A percentile compares a stretch with the other conserved stretches of the same genome.
These are phyloP conservation scores for Passalora sequoiae DNA, from an alignment of 2,329 filamentous ascomycete species.

Conservation along the genomic window DNA sequence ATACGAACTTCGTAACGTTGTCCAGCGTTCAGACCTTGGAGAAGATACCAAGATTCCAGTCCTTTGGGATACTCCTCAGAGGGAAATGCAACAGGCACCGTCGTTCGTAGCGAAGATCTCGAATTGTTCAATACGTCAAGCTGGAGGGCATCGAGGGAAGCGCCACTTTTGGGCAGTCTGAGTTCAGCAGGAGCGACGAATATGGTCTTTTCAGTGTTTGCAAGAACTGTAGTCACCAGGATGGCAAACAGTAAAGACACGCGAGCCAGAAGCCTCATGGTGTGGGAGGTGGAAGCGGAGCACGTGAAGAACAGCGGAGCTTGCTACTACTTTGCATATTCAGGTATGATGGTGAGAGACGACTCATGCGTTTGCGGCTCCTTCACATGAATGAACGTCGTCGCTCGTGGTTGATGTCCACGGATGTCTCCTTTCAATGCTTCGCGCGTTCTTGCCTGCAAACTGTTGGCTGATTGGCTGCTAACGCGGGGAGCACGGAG, in stretches of 20 bases:
- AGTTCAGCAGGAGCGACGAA: slow-evolving; percentile 66
- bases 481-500: no score
- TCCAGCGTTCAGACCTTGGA: slow-evolving; percentile 63
- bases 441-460: no score
- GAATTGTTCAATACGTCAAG: slow-evolving; percentile 57
- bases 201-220: slow-evolving; percentile 88
- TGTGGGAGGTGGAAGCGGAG: slow-evolving; percentile 10
- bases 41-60: slow-evolving; percentile 69
- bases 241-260: slow-evolving; percentile 23
- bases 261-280: slow-evolving; percentile 24
- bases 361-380: not conserved
- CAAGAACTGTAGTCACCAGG: slow-evolving; percentile 35
- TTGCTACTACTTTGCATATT: not conserved
- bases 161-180: slow-evolving; percentile 52
- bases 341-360: no score
- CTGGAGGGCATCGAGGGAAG: slow-evolving; percentile 56
- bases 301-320: not conserved
- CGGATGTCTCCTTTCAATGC: no score
- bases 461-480: no score
- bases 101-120: slow-evolving; percentile 53
- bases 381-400: not conserved
- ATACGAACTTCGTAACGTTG: slow-evolving; percentile 85
- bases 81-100: slow-evolving; percentile 65
- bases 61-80: slow-evolving; percentile 50
- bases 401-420: no score